Evolutionary conservation across 169 alveolate genomes (phyloP).

Genomic region (Blepharisma undulans): DNA sequence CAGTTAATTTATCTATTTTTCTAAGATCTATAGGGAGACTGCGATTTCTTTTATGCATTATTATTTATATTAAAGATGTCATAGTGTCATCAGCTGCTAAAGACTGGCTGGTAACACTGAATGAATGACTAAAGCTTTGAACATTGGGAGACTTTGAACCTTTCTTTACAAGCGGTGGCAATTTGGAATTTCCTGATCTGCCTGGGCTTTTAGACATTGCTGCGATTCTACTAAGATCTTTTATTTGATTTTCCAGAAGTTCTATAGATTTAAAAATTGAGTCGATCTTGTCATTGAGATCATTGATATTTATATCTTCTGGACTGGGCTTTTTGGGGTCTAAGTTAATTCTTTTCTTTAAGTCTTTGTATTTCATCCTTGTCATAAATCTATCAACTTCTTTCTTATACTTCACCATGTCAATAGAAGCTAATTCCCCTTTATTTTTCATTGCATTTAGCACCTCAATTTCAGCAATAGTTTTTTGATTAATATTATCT

Average conservation of each 20-base stretch:
- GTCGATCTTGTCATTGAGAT: background rate
- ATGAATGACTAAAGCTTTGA: background rate
- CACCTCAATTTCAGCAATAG: background rate
- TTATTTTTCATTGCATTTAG: background rate
- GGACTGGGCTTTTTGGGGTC: background rate
- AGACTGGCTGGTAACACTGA: background rate
- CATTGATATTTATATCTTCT: background rate
- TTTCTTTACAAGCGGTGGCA: background rate
- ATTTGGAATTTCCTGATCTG: background rate
- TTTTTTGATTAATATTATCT: slow-evolving; percentile 38
- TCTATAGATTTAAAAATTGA: background rate
- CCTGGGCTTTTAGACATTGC: background rate
- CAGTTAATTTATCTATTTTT: background rate
- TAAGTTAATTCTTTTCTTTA: background rate
- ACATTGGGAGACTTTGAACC: background rate
- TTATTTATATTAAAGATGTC: background rate
- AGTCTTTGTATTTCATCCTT: background rate
- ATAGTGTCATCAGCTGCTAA: background rate
- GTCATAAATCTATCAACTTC: background rate
- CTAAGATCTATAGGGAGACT: background rate
- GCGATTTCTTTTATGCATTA: background rate
- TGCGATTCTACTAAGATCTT: background rate
- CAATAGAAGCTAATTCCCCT: background rate
- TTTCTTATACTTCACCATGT: background rate
- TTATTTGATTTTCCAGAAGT: background rate